Conservation (phyloP, 306 rosid genomes). For the Myrica gale region DNA sequence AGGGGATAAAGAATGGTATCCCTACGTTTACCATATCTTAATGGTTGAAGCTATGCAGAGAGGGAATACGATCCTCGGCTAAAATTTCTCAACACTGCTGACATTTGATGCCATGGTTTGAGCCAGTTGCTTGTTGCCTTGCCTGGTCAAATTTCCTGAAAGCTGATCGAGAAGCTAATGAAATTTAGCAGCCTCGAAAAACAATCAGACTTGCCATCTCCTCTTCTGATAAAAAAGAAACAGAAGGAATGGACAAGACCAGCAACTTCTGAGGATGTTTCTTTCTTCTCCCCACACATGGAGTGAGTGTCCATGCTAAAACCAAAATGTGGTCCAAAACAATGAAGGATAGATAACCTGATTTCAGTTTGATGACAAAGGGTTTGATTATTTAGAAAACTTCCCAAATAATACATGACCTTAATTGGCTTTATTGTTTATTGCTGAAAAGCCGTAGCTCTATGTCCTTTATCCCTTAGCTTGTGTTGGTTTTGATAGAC, state of each 20-base stretch:
- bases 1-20: too few relatives aligned
- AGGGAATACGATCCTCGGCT: too few relatives aligned
- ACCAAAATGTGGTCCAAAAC: slow-evolving; percentile 31
- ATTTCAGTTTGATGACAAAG: neutral
- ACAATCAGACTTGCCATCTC: neutral
- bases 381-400: neutral
- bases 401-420: neutral
- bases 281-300: too few relatives aligned
- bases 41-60: too few relatives aligned
- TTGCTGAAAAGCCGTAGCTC: neutral
- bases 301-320: neutral
- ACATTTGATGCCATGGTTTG: too few relatives aligned
- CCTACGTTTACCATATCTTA: too few relatives aligned
- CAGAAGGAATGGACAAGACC: too few relatives aligned
- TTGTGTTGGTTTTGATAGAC: neutral
- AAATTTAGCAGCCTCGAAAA: neutral
- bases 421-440: neutral
- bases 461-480: neutral
- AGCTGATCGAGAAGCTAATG: neutral
- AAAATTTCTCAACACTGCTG: too few relatives aligned
- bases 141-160: neutral
- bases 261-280: too few relatives aligned
- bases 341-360: neutral
- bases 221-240: neutral
- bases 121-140: neutral